Base-by-base conservation (phyloP, 352 stramenopile genomes). In the Pythium grandisporangium region DNA sequence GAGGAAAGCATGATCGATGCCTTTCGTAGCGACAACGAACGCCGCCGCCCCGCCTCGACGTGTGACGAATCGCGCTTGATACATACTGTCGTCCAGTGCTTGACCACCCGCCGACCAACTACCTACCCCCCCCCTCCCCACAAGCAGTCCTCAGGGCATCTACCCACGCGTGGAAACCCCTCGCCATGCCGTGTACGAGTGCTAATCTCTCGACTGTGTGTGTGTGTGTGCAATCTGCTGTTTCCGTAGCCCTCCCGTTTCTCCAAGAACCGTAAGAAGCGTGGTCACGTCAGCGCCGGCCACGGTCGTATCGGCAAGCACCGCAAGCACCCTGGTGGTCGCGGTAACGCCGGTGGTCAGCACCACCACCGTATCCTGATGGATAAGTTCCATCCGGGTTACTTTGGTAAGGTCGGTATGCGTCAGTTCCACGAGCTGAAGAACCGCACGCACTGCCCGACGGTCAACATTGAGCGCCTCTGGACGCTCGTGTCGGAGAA, bases 371-470 rank as follows among this genome's bases (percentile, higher is more conserved):
- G 97, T 60, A 99, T 98, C 77, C 83, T 99, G 36, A 97, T 99
- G 65, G 97, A 99, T 87, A 99, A 99, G 84, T 99, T 98, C 72
- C 96, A 99, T 69, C 96, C 97, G 71, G 97, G 97, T 96, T 99
- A 99, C 86, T 99, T 99, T 63, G 97, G 97, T 92, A 99, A 99
- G 85, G 96, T 99, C 53, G 97, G 97, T 95, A 99, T 99, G 96
- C 90, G 97, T 61, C 96, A 98, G 46, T 99, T 98, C 75, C 97
- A 99, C 67, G 34, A 98, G 42, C 78, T 99, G 53, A 84, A 82
- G 49, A 99, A 99, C 81, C 77, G 94, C 45, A 76, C 79, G 48
- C 97, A 97, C 86, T 98, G 93, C 70, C 95, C 96, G 34, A 98
- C 94, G 23, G 80, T 99, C 53, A 99, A 99, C 79, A 64, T 99